Evolutionary conservation across 805 yeast genomes (phyloP).

Genomic region (Saccharomycopsis sp.): DNA sequence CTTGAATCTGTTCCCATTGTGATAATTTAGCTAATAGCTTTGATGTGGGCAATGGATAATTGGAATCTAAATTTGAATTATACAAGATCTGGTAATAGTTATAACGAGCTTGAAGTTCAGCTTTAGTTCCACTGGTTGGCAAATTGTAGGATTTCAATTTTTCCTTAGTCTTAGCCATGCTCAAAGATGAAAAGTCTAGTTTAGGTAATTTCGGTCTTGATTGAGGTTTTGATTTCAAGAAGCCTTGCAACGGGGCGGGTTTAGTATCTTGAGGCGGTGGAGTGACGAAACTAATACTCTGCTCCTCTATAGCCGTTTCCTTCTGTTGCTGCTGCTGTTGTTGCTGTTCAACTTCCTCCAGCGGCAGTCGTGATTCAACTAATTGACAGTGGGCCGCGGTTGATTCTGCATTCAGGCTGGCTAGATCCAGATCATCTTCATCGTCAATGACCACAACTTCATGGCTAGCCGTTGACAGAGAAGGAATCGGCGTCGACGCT

Average conservation of each 20-base stretch:
- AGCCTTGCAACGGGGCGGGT: background rate
- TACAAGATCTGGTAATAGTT: conserved; percentile 12
- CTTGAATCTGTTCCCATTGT: conserved; percentile 18
- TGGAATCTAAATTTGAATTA: conserved; percentile 19
- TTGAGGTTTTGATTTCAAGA: background rate
- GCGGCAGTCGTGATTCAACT: background rate
- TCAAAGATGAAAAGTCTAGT: conserved; percentile 5
- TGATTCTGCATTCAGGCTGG: too few species aligned
- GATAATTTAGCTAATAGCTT: conserved; percentile 8
- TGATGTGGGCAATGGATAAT: conserved; percentile 5
- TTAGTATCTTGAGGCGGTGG: background rate
- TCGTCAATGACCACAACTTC: too few species aligned
- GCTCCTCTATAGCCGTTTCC: background rate
- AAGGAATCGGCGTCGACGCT: too few species aligned
- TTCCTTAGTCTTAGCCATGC: conserved; percentile 12
- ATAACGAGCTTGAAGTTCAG: conserved; percentile 11
- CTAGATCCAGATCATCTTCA: too few species aligned
- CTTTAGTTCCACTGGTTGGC: conserved; percentile 3
- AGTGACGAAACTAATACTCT: too few species aligned
- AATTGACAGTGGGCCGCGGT: background rate
- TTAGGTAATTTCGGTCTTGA: conserved; percentile 9
- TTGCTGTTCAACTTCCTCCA: background rate
- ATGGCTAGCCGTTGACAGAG: too few species aligned
- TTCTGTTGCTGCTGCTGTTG: background rate
- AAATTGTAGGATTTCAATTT: conserved; percentile 8